Evolutionary conservation across 108 stramenopile species (phyloP).

Genomic region (Asterionellopsis glacialis): DNA sequence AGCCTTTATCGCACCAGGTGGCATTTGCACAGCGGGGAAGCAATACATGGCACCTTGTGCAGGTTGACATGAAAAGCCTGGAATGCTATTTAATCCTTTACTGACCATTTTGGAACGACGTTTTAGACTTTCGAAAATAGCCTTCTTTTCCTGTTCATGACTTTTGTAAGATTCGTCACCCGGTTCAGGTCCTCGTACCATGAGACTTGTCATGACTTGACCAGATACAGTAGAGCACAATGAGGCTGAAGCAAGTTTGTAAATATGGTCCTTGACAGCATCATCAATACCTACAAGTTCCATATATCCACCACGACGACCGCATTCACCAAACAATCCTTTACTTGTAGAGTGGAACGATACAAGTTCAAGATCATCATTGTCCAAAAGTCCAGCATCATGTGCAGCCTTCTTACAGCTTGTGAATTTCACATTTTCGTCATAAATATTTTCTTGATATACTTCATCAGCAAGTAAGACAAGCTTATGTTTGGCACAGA

Average conservation of each 20-base stretch:
- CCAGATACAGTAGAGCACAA: conserved; percentile 88
- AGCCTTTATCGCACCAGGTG: conserved; percentile 66
- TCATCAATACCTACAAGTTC: conserved; percentile 81
- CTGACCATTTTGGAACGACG: conserved; percentile 71
- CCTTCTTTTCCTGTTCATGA: conserved; percentile 53
- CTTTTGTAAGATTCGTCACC: conserved; percentile 68
- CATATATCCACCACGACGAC: conserved; percentile 94
- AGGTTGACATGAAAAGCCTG: conserved; percentile 88
- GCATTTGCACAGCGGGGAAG: conserved; percentile 87
- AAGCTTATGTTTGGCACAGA: conserved; percentile 80
- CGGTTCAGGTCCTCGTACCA: conserved; percentile 83
- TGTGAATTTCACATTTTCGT: conserved; percentile 54
- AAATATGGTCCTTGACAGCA: conserved; percentile 82
- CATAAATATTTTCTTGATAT: conserved; percentile 95
- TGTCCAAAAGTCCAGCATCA: conserved; percentile 48
- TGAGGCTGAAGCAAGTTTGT: conserved; percentile 86
- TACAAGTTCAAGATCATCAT: conserved; percentile 77
- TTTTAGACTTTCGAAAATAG: conserved; percentile 61
- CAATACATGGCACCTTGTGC: conserved; percentile 97
- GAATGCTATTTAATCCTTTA: conserved; percentile 80
- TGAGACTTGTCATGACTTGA: conserved; percentile 89
- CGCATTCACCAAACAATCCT: conserved; percentile 96
- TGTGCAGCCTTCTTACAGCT: conserved; percentile 80
- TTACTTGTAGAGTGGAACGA: conserved; percentile 94
- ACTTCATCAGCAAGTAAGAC: conserved; percentile 95